phyloP scores from a whole-genome alignment of 2,329 filamentous ascomycete species.

The Cercospora brassicicola region DNA sequence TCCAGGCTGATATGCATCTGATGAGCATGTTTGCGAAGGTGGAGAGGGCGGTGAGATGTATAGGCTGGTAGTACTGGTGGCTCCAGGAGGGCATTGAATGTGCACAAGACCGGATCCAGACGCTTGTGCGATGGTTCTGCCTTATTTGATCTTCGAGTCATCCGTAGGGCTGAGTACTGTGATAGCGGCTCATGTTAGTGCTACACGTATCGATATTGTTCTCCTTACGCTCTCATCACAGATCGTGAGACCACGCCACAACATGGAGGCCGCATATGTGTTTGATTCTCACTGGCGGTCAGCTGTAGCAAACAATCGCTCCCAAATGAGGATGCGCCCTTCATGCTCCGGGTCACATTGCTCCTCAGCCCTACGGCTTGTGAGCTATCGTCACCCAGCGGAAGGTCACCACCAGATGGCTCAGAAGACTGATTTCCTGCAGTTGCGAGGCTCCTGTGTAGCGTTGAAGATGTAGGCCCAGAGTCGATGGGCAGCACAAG shows the following conservation, averaged over 20 bases:
- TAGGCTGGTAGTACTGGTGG: neutral
- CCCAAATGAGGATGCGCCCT: neutral
- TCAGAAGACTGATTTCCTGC: neutral
- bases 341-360: conserved; percentile 1
- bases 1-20: neutral
- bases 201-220: neutral
- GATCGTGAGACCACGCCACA: neutral
- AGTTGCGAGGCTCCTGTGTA: neutral
- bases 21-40: neutral
- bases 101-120: neutral
- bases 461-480: neutral
- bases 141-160: neutral
- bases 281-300: neutral
- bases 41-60: neutral
- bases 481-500: neutral
- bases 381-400: neutral
- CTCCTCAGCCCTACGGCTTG: neutral
- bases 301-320: neutral
- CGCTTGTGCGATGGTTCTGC: neutral
- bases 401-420: neutral
- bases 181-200: neutral
- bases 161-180: neutral
- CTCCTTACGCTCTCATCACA: neutral
- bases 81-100: neutral
- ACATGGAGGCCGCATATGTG: neutral